Evolutionary conservation across 805 yeast genomes (phyloP), one percentile per base, ranked within the genome.

Genomic region (Clavispora santaluciae): DNA sequence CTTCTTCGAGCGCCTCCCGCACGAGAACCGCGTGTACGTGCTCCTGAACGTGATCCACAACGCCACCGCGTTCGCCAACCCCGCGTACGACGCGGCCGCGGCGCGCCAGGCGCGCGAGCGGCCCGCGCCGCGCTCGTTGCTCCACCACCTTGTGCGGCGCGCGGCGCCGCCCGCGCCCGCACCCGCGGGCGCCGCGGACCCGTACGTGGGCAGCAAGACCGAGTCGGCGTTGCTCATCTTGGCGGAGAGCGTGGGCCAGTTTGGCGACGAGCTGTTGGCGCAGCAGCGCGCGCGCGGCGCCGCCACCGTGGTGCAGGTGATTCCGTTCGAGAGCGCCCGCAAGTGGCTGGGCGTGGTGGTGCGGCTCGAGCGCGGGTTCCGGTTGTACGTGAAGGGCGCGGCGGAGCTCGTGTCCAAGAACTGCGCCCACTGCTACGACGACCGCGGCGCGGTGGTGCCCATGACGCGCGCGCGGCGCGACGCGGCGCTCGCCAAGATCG

Each of bases 301-400:
- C 8, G 22, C 43, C 8, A 56, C 66, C 16, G 63, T 86, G 28
- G 84, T 74, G 1, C 95, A 87, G 61, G 67, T 78, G 4, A 78
- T 90, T 41, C 96, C 99, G 1, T 93, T 93, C 59, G 98, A 93
- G 66, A 86, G 95, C 44, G 73, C 86, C 3, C 75, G 95, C 55
- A 93, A 93, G 67, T 93, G 95, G 91, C 87, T 95, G 55, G 95
- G 93, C 33, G 64, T 88, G 16, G 81, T 89, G 5, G 72, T 83
- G 38, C 71, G 72, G 39, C 61, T 66, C 11, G 71, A 72, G 8
- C 53, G 60, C 38, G 70, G 70, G 1, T 83, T 63, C 59, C 73
- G 93, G 42, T 66, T 88, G 40, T 82, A 76, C 48, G 68, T 86
- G 43, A 93, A 93, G 66, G 99, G 99, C 48, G 99, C 99, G 1